Percentiles rank a stretch among this genome's conserved stretches.
Evolutionary conservation across 2,329 filamentous ascomycete genomes (phyloP).

Genomic region (Aulographum hederae): DNA sequence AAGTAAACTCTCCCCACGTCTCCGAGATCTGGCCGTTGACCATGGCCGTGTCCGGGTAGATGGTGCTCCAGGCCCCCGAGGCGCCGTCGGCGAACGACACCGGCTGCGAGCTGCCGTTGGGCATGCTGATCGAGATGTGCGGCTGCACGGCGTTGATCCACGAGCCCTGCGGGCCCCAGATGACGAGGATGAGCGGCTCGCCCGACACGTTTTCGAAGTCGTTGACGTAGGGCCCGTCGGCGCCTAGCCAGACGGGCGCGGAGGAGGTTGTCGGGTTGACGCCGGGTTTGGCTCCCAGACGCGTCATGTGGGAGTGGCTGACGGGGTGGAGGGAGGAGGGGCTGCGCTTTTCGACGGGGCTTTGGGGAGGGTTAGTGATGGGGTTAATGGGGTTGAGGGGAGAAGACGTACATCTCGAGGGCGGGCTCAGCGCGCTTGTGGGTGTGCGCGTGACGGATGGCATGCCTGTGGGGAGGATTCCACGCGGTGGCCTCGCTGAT

Average conservation of each 20-base stretch:
- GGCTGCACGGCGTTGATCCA: constrained; percentile 16
- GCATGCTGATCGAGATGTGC: constrained; percentile 21
- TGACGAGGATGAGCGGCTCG: constrained; percentile 15
- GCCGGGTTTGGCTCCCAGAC: constrained; percentile 1
- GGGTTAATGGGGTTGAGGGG: background rate
- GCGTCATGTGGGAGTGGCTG: background rate
- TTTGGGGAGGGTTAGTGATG: background rate
- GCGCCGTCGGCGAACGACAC: constrained; percentile 20
- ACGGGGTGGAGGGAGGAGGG: too few species aligned
- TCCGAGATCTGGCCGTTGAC: too few species aligned
- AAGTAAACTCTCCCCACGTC: too few species aligned
- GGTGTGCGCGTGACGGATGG: constrained; percentile 3
- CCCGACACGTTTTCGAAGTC: constrained; percentile 17
- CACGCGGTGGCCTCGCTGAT: constrained; percentile 4
- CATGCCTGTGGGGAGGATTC: constrained; percentile 3
- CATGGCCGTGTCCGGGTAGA: constrained; percentile 19
- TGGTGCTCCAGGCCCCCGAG: constrained; percentile 21
- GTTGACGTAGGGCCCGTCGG: constrained; percentile 15
- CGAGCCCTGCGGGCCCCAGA: constrained; percentile 17
- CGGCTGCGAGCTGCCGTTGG: constrained; percentile 15
- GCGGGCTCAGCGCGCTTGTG: background rate
- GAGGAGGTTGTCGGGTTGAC: constrained; percentile 10
- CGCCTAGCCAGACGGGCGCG: constrained; percentile 17
- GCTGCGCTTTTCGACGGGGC: background rate
- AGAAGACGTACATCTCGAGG: background rate